These are phyloP conservation scores for Dothiorella sarmentorum DNA, from an alignment of 2,329 filamentous ascomycete species.

Conservation along the genomic window DNA sequence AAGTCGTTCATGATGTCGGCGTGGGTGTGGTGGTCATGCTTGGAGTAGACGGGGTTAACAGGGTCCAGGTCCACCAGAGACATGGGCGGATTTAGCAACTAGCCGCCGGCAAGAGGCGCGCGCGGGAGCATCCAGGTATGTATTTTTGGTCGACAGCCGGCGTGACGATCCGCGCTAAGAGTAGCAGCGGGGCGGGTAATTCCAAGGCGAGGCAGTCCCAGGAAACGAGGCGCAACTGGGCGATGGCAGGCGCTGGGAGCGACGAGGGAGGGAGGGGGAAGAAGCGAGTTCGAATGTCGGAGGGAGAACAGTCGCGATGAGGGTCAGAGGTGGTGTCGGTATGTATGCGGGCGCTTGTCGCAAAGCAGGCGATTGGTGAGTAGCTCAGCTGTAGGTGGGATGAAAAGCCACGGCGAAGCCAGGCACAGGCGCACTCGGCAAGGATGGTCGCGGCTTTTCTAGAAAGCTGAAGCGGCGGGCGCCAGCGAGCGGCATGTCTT, in stretches of 20 bases:
- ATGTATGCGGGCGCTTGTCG: background rate
- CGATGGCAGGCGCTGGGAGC: background rate
- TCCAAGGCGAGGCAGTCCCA: background rate
- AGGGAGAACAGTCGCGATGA: constrained; percentile 23
- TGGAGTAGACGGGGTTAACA: background rate
- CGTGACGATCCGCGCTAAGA: constrained; percentile 6
- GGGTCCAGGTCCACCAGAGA: constrained; percentile 5
- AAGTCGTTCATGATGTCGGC: constrained; percentile 25
- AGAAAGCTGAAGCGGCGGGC: background rate
- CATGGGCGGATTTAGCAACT: constrained; percentile 9
- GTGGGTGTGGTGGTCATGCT: constrained; percentile 45
- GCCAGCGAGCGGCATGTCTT: background rate
- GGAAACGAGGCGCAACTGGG: background rate
- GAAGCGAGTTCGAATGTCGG: constrained; percentile 1
- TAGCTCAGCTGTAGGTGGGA: background rate
- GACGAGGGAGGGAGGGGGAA: background rate
- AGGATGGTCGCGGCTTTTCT: constrained; percentile 12
- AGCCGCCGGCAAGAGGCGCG: constrained; percentile 1
- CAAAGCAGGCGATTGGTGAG: constrained; percentile 5
- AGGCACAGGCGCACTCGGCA: constrained; percentile 10
- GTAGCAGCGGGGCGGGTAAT: background rate
- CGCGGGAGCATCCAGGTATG: constrained; percentile 2
- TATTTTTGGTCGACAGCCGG: background rate
- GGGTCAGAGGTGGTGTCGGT: constrained; percentile 20
- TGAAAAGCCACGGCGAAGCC: constrained; percentile 5